phyloP scores from a whole-genome alignment of 768 basidiomycete genomes.

The Tephrocybe sp. region DNA sequence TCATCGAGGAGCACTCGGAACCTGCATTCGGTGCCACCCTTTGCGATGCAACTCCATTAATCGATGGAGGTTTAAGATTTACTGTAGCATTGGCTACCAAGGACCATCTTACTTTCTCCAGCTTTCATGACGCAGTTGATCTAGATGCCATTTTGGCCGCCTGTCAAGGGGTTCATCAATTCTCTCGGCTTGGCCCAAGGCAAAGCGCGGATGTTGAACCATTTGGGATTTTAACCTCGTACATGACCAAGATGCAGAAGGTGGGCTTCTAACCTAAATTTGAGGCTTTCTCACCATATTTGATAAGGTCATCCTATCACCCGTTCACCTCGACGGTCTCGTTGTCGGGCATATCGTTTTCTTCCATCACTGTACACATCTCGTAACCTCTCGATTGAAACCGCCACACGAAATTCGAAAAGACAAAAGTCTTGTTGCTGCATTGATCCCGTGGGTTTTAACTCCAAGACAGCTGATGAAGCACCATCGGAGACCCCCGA shows the following conservation, averaged over 20 bases:
- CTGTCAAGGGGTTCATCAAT: slow-evolving; percentile 49
- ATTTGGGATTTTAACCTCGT: slow-evolving; percentile 38
- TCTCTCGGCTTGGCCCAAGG: slow-evolving; percentile 45
- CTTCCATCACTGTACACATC: slow-evolving; percentile 38
- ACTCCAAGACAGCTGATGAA: slow-evolving; percentile 29
- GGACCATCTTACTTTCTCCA: slow-evolving; percentile 42
- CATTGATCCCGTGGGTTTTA: slow-evolving; percentile 47
- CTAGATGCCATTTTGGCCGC: slow-evolving; percentile 45
- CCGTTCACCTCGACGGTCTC: slow-evolving; percentile 43
- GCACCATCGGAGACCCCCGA: slow-evolving; percentile 23
- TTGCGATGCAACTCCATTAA: slow-evolving; percentile 40
- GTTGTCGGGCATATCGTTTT: slow-evolving; percentile 55
- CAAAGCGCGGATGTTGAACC: slow-evolving; percentile 36
- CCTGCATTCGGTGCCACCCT: slow-evolving; percentile 49
- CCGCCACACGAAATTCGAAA: slow-evolving; percentile 37
- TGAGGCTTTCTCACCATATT: not conserved
- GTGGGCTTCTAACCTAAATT: slow-evolving; percentile 31
- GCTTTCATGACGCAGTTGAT: slow-evolving; percentile 48
- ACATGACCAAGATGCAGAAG: slow-evolving; percentile 46
- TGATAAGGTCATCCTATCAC: slow-evolving; percentile 47
- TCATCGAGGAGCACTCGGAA: slow-evolving; percentile 38
- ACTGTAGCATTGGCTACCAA: slow-evolving; percentile 40
- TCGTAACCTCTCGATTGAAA: slow-evolving; percentile 36
- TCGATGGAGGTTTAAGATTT: slow-evolving; percentile 44
- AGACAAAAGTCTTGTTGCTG: slow-evolving; percentile 34